phyloP scores from a whole-genome alignment of 345 rosid genomes.

The Mangifera indica region DNA sequence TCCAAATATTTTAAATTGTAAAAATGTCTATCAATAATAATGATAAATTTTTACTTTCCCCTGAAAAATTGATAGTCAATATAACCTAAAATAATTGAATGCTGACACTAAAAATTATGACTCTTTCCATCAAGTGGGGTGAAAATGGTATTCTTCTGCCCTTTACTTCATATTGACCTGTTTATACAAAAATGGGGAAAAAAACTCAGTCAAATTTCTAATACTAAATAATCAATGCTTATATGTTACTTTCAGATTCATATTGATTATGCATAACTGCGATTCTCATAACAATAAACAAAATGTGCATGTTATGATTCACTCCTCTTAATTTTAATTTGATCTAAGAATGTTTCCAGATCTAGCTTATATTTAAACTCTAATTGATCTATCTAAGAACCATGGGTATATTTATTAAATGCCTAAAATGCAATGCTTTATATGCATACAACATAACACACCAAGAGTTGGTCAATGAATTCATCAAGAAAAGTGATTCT shows the following conservation, averaged over 20 bases:
- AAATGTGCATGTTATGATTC: background rate
- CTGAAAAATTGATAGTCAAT: background rate
- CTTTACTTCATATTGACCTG: conserved; percentile 3
- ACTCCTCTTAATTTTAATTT: background rate
- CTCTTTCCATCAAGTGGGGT: conserved; percentile 3
- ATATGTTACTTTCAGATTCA: background rate
- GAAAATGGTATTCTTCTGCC: background rate
- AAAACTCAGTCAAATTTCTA: background rate
- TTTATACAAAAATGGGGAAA: background rate
- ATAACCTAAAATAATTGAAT: background rate
- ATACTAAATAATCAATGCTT: no score
- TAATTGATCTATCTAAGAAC: no score
- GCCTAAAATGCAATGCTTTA: background rate
- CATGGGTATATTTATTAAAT: background rate
- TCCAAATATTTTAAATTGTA: background rate
- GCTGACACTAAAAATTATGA: background rate
- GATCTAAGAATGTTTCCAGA: background rate
- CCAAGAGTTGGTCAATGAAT: background rate
- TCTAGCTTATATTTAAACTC: no score
- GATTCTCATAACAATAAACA: background rate
- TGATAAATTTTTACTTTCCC: background rate
- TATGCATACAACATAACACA: background rate
- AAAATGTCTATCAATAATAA: background rate
- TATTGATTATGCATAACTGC: background rate
- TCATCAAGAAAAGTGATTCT: background rate